These are phyloP conservation scores for Aspergillus viridinutans DNA, from an alignment of 2,329 filamentous ascomycete species.

Conservation along the genomic window DNA sequence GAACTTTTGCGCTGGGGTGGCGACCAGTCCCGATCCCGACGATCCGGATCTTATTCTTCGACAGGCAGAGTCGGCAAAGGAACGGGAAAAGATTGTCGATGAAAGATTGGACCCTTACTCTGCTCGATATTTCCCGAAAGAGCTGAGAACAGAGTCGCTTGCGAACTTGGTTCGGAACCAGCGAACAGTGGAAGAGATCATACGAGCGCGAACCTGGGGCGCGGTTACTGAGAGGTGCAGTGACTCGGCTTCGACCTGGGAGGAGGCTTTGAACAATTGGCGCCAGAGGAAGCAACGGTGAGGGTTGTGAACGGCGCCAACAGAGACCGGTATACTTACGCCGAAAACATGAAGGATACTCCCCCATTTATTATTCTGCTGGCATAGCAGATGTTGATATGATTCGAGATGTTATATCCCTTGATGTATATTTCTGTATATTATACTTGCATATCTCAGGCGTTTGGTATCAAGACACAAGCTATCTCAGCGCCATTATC, in stretches of 20 bases:
- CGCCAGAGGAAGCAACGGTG: constrained; percentile 35
- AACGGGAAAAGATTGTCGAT: constrained; percentile 71
- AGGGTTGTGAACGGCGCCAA: not conserved
- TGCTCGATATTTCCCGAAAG: constrained; percentile 68
- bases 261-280: constrained; percentile 64
- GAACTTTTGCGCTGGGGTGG: constrained; percentile 83
- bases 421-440: constrained; percentile 8
- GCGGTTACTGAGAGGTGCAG: constrained; percentile 72
- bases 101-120: constrained; percentile 92
- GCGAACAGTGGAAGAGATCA: constrained; percentile 72
- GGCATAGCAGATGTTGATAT: not conserved
- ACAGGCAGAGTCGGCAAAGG: constrained; percentile 65
- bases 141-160: constrained; percentile 75
- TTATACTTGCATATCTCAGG: constrained; percentile 10
- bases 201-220: constrained; percentile 77
- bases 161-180: constrained; percentile 64
- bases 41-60: constrained; percentile 72
- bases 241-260: constrained; percentile 56
- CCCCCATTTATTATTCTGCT: not conserved
- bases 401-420: constrained; percentile 1
- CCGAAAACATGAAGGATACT: not conserved
- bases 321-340: not conserved
- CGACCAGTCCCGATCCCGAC: constrained; percentile 78
- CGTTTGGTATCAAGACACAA: not conserved
- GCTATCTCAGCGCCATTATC: not conserved